Evolutionary conservation across 2,329 filamentous ascomycete genomes (phyloP).

Genomic region (Atkinsonella texensis): DNA sequence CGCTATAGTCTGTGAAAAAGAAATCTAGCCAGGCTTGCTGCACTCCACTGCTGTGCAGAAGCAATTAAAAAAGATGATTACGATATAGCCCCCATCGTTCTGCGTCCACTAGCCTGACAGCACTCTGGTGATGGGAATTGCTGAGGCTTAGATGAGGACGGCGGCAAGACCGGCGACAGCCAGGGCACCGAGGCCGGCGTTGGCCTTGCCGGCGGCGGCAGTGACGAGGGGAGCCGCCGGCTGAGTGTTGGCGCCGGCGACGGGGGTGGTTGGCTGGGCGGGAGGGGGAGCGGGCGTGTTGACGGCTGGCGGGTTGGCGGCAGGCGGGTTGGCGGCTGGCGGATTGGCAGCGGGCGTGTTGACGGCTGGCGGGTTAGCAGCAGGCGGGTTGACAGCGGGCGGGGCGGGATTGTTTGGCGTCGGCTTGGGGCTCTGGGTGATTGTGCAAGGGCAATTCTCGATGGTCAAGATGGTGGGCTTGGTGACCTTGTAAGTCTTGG

Average conservation of each 20-base stretch:
- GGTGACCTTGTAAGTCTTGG: constrained; percentile 32
- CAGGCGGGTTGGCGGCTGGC: constrained; percentile 3
- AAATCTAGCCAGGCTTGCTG: neutral
- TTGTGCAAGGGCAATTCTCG: constrained; percentile 35
- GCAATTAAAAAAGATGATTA: neutral
- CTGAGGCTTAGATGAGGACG: constrained; percentile 22
- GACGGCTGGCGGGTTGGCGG: neutral
- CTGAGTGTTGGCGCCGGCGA: constrained; percentile 6
- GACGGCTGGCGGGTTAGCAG: neutral
- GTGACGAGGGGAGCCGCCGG: constrained; percentile 15
- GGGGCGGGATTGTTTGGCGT: neutral
- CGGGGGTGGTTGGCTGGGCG: constrained; percentile 5
- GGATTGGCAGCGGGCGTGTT: neutral
- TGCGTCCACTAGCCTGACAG: no score
- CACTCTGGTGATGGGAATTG: neutral
- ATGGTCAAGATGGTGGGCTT: constrained; percentile 30
- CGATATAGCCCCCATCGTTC: neutral
- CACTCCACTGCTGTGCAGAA: neutral
- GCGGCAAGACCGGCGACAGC: constrained; percentile 27
- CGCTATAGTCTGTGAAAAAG: neutral
- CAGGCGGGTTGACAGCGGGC: constrained; percentile 1
- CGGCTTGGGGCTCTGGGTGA: constrained; percentile 16
- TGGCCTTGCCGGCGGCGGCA: constrained; percentile 25
- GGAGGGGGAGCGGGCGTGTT: constrained; percentile 1
- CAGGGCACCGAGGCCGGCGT: constrained; percentile 24